phyloP scores from a whole-genome alignment of 108 stramenopile genomes.

The Skeletonema potamos region DNA sequence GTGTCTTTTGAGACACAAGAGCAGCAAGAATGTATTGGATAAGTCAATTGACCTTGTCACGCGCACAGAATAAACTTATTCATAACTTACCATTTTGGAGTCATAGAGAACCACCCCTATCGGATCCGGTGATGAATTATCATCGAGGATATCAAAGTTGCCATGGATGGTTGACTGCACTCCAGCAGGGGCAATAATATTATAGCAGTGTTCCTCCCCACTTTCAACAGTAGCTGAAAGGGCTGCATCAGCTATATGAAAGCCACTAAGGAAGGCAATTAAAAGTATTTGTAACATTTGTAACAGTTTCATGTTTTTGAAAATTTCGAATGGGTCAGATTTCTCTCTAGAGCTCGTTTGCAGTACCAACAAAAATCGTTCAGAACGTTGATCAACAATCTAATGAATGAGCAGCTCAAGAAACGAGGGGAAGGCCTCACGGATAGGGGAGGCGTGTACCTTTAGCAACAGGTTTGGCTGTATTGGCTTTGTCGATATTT shows the following conservation, averaged over 20 bases:
- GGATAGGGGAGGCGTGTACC: too few relatives aligned
- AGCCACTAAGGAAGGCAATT: neutral
- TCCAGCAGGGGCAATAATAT: constrained; percentile 27
- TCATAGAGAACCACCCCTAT: constrained; percentile 38
- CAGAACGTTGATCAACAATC: too few relatives aligned
- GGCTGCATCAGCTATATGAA: constrained; percentile 17
- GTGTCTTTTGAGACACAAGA: neutral
- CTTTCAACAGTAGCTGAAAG: constrained; percentile 28
- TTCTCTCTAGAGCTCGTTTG: too few relatives aligned
- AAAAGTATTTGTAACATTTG: neutral
- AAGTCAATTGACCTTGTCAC: too few relatives aligned
- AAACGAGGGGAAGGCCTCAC: too few relatives aligned
- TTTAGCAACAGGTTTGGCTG: too few relatives aligned
- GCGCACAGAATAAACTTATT: neutral
- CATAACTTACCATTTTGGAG: neutral
- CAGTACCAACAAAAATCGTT: too few relatives aligned
- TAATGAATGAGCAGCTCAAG: too few relatives aligned
- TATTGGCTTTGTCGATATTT: too few relatives aligned
- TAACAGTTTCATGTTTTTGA: neutral
- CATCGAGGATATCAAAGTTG: constrained; percentile 42
- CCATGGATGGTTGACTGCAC: constrained; percentile 27
- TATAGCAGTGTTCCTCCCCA: constrained; percentile 41
- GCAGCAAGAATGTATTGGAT: neutral
- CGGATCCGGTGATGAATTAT: constrained; percentile 36
- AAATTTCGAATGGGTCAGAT: too few relatives aligned